Evolutionary conservation across 2,329 filamentous ascomycete genomes (phyloP), one percentile per base, ranked within the genome.

Genomic region (Claviceps spartinae): DNA sequence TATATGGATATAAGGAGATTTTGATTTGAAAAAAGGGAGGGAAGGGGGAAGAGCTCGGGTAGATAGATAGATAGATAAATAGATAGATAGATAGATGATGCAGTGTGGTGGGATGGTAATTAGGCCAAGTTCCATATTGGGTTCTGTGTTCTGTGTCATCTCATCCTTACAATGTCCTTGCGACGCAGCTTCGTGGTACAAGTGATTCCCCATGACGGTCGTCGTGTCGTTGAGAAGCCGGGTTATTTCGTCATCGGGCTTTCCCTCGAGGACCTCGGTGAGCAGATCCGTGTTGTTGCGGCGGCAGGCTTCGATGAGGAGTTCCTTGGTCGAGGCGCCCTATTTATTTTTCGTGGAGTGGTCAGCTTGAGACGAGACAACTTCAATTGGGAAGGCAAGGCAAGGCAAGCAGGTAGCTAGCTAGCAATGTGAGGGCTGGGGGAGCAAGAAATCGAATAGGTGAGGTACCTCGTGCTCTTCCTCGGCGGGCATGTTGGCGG

Each of bases 221-320:
- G 81, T 86, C 49, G 90, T 87, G 47, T 80, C 78, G 74, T 98
- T 98, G 66, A 98, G 81, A 58, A 95, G 82, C 49, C 78, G 67
- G 37, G 89, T 82, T 55, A 88, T 81, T 61, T 86, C 76, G 54
- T 80, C 76, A 51, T 83, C 81, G 54, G 72, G 69, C 58, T 78
- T 78, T 58, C 72, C 71, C 43, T 77, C 70, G 59, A 96, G 76
- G 53, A 90, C 78, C 61, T 93, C 84, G 60, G 79, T 71, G 52
- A 97, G 81, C 55, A 97, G 81, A 51, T 91, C 84, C 59, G 83
- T 83, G 71, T 97, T 96, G 77, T 97, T 91, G 63, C 89, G 81
- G 55, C 91, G 88, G 72, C 87, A 95, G 61, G 93, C 88, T 73
- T 95, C 91, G 69, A 97, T 81, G 61, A 97, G 79, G 63, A 87